A percentile compares a stretch with the other conserved stretches of the same genome.
Conservation (phyloP, 169 alveolate species). For the Miamiensis avidus region DNA sequence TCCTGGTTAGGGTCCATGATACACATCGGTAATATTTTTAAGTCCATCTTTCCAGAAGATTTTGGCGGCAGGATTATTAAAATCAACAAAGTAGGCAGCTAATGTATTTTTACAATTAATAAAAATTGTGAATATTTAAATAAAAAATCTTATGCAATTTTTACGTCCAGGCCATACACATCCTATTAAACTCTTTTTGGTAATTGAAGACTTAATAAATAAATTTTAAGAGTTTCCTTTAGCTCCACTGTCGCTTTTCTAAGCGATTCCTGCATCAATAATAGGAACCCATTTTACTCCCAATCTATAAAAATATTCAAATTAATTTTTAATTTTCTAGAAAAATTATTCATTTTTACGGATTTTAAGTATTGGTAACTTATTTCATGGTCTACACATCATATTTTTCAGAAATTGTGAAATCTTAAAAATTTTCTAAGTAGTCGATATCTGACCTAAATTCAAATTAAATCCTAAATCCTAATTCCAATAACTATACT, state of each 20-base stretch:
- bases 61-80: slow-evolving; percentile 67
- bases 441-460: slow-evolving; percentile 35
- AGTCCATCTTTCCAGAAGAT: slow-evolving; percentile 54
- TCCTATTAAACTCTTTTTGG: slow-evolving; percentile 58
- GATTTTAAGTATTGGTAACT: background rate
- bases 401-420: slow-evolving; percentile 45
- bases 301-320: background rate
- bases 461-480: background rate
- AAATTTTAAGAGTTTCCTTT: slow-evolving; percentile 59
- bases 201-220: slow-evolving; percentile 52
- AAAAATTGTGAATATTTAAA: no score
- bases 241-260: slow-evolving; percentile 40
- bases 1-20: slow-evolving; percentile 67
- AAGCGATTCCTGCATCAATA: slow-evolving; percentile 84
- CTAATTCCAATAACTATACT: no score
- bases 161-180: slow-evolving; percentile 89
- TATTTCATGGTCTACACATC: slow-evolving; percentile 14
- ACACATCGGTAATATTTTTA: slow-evolving; percentile 49
- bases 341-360: background rate
- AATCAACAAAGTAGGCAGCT: slow-evolving; percentile 39
- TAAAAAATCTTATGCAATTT: no score
- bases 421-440: slow-evolving; percentile 74
- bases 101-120: no score
- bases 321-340: no score
- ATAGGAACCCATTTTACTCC: slow-evolving; percentile 73